Evolutionary conservation across 108 stramenopile species (phyloP).

Genomic region (Nitzschia sp.): DNA sequence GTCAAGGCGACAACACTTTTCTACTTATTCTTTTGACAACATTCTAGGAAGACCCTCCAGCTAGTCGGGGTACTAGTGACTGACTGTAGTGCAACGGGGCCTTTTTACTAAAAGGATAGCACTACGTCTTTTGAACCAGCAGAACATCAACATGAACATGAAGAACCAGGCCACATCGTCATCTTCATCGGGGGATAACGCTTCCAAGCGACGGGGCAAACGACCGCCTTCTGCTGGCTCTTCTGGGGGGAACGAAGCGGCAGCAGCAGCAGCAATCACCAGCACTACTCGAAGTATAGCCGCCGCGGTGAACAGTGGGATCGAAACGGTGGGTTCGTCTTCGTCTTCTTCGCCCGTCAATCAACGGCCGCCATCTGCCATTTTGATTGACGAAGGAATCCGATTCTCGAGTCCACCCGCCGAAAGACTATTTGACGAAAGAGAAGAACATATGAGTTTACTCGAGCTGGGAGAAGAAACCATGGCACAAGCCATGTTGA

Average conservation of each 20-base stretch:
- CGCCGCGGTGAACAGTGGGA: not conserved
- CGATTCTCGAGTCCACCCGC: not conserved
- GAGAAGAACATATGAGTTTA: conserved; percentile 5
- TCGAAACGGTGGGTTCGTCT: not conserved
- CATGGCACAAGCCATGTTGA: conserved; percentile 56
- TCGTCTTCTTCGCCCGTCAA: not conserved
- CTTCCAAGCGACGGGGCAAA: too few species aligned
- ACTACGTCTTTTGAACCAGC: not conserved
- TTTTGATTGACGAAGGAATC: not conserved
- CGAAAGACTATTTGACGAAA: not conserved
- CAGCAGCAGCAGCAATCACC: not conserved
- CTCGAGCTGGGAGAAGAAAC: conserved; percentile 24
- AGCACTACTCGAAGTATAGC: not conserved
- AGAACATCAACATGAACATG: not conserved
- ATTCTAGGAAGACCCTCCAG: not conserved
- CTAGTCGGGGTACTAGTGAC: not conserved
- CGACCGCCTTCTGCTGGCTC: too few species aligned
- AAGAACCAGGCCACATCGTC: too few species aligned
- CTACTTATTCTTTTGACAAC: too few species aligned
- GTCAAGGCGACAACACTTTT: too few species aligned
- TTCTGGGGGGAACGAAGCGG: too few species aligned
- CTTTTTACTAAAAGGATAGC: not conserved
- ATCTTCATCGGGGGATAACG: too few species aligned
- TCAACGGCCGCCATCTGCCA: not conserved
- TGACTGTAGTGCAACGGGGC: not conserved